A percentile compares a stretch with the other conserved stretches of the same genome.
These are phyloP conservation scores for Ceratobasidium sp. DNA, from an alignment of 1,284 basidiomycete species.

Conservation along the genomic window DNA sequence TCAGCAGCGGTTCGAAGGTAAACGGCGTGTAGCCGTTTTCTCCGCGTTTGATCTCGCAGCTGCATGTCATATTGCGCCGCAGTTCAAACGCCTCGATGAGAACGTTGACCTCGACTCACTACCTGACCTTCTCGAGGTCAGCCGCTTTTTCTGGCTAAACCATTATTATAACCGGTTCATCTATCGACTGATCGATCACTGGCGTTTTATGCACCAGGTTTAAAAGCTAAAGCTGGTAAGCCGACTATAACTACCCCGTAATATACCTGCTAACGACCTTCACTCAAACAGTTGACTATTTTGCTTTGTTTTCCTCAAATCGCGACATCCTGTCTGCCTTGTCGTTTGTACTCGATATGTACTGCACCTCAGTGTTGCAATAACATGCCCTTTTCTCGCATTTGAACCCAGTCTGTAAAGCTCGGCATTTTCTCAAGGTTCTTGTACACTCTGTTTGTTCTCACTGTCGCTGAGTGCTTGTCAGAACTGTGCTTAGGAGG, in stretches of 20 bases:
- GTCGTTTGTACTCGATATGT: too few relatives aligned
- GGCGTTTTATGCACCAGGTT: not conserved
- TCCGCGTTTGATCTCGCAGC: not conserved
- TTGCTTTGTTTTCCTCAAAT: too few relatives aligned
- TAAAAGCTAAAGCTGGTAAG: not conserved
- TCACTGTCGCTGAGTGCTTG: too few relatives aligned
- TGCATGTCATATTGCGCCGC: constrained; percentile 5
- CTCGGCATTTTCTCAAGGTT: not conserved
- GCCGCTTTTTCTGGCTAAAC: not conserved
- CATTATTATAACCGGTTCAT: constrained; percentile 15
- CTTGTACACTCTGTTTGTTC: too few relatives aligned
- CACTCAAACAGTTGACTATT: too few relatives aligned
- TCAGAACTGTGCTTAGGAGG: not conserved
- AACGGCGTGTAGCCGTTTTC: not conserved
- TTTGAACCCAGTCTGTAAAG: not conserved
- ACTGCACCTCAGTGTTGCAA: too few relatives aligned
- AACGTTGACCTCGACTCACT: not conserved
- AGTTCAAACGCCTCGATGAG: not conserved
- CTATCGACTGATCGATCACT: not conserved
- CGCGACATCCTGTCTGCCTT: too few relatives aligned
- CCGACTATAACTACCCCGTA: not conserved
- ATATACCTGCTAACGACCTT: not conserved
- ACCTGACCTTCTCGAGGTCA: not conserved
- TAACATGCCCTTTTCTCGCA: too few relatives aligned
- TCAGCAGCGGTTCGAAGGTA: not conserved